Evolutionary conservation across 1,284 basidiomycete genomes (phyloP).

Genomic region (Golubevia sp.): DNA sequence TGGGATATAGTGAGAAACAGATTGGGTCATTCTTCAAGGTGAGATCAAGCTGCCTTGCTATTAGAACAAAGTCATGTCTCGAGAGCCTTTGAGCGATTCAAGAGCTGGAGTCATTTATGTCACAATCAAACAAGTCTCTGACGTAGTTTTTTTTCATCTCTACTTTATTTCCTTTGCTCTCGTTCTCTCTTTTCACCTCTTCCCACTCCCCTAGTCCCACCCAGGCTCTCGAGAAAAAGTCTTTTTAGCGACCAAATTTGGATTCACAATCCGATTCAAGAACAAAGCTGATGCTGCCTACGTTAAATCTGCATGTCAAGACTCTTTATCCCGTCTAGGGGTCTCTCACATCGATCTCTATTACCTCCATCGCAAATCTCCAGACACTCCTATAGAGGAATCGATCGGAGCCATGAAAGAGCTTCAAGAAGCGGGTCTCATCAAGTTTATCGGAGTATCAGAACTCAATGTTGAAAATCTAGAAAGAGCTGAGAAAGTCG

Average conservation of each 20-base stretch:
- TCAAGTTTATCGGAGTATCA: slow-evolving; percentile 62
- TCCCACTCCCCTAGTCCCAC: too few relatives aligned
- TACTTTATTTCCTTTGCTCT: too few relatives aligned
- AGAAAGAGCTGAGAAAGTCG: slow-evolving; percentile 38
- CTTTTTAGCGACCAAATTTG: slow-evolving; percentile 63
- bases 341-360: slow-evolving; percentile 62
- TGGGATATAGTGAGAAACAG: slow-evolving; percentile 62
- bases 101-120: too few relatives aligned
- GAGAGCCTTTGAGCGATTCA: too few relatives aligned
- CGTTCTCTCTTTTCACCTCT: too few relatives aligned
- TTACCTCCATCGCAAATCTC: slow-evolving; percentile 64
- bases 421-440: slow-evolving; percentile 62
- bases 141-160: too few relatives aligned
- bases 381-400: slow-evolving; percentile 60
- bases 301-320: slow-evolving; percentile 57
- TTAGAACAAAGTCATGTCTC: too few relatives aligned
- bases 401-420: slow-evolving; percentile 58
- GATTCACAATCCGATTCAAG: slow-evolving; percentile 36
- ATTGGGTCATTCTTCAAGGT: slow-evolving; percentile 61
- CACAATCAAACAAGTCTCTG: too few relatives aligned
- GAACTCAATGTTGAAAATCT: slow-evolving; percentile 29
- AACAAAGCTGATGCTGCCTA: slow-evolving; percentile 36
- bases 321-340: slow-evolving; percentile 56
- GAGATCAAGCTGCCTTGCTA: too few relatives aligned
- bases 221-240: slow-evolving; percentile 54